phyloP scores from a whole-genome alignment of 768 basidiomycete species.

The Phanerodontia chrysosporium region DNA sequence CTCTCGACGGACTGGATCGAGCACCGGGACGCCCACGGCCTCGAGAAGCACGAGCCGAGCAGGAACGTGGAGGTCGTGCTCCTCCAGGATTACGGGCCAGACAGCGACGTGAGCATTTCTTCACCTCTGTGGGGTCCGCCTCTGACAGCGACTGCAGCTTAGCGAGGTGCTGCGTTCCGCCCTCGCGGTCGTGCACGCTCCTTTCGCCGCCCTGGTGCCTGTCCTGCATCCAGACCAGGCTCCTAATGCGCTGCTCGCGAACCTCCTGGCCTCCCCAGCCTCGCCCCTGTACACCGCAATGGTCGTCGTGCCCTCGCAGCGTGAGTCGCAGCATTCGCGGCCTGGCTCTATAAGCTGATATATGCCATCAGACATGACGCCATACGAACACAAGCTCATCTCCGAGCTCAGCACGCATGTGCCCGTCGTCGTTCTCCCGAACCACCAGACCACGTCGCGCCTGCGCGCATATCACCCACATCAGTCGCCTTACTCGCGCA shows the following conservation, averaged over 20 bases:
- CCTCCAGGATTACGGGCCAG: conserved; percentile 40
- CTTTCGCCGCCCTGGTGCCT: conserved; percentile 51
- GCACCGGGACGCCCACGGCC: conserved; percentile 57
- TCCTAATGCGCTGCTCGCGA: conserved; percentile 47
- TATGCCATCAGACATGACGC: conserved; percentile 21
- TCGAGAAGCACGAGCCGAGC: conserved; percentile 62
- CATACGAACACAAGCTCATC: conserved; percentile 25
- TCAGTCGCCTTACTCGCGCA: neutral
- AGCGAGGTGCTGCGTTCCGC: conserved; percentile 24
- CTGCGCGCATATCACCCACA: neutral
- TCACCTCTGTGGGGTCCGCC: neutral
- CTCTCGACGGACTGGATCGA: conserved; percentile 75
- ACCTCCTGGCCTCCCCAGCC: conserved; percentile 52
- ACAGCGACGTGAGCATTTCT: conserved; percentile 41
- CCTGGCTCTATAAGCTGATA: neutral
- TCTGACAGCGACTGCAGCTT: conserved; percentile 8
- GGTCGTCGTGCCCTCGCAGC: conserved; percentile 45
- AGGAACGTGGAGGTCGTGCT: conserved; percentile 62
- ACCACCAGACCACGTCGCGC: neutral
- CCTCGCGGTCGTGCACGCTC: conserved; percentile 46
- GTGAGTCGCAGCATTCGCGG: conserved; percentile 29
- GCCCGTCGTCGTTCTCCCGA: conserved; percentile 13
- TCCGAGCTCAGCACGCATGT: conserved; percentile 1
- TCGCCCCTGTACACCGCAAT: conserved; percentile 60
- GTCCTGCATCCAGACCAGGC: conserved; percentile 48